Evolutionary conservation across 139 green algal species (phyloP), one percentile per base, ranked within the genome.

Genomic region (Chlorella sp.): DNA sequence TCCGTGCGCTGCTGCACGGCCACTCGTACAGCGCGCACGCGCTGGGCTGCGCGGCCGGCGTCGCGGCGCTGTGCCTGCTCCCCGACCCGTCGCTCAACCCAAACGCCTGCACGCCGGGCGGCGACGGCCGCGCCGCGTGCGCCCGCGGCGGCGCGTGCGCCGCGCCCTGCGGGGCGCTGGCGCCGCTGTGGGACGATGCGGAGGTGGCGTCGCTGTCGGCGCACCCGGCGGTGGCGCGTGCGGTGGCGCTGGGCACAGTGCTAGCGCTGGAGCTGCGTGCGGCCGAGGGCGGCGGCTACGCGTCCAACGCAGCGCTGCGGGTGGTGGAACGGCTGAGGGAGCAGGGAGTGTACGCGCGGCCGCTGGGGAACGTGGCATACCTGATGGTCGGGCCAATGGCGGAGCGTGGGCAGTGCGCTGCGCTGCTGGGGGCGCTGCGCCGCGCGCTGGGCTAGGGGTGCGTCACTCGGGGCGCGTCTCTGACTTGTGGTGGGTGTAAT

Each of bases 11-110:
- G 67, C 84, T 99, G 58, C 96, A 99, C 81, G 96, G 96, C n/a
- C 96, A 99, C 86, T 98, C 94, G 15, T 99, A 98, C 90, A 96
- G 94, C 0, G 96, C 91, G 4, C 93, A 98, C 83, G 88, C 96
- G 46, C 80, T 94, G 1, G 96, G 94, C 45, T 98, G 93, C 74
- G 87, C 87, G 0, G 90, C 92, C 4, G 89, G 90, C n/a, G 40
- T 90, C 8, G 84, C 88, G 15, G 84, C 94, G 5, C 74, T 98
- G 21, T 42, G 84, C 29, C 73, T 91, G 25, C 92, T 93, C 55
- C 71, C 70, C 14, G 80, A 89, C 76, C 83, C 88, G 2, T 43
- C 36, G 0, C 71, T 74, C 35, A 99, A 98, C 82, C 87, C 87
- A 40, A 96, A 96, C 86, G 38, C 91, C 9, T 90, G 80, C 79